phyloP scores from a whole-genome alignment of 768 basidiomycete genomes.

The Tricholoma matsutake region DNA sequence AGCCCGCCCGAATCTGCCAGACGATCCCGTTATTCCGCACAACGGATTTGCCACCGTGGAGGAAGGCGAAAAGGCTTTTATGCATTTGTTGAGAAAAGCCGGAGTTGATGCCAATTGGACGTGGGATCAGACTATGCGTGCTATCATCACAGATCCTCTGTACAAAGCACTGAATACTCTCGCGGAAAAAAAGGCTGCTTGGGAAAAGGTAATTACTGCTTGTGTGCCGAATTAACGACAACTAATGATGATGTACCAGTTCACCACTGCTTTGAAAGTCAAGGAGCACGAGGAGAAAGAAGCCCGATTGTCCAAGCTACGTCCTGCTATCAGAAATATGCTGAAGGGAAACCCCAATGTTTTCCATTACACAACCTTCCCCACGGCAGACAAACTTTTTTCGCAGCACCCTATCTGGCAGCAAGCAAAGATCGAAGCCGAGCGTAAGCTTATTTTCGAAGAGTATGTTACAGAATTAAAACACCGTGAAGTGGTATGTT shows the following conservation, averaged over 20 bases:
- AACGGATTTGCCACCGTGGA: conserved; percentile 84
- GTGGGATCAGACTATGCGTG: conserved; percentile 98
- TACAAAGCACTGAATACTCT: conserved; percentile 93
- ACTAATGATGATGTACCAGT: conserved; percentile 42
- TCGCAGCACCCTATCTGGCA: conserved; percentile 89
- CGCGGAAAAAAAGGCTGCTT: conserved; percentile 91
- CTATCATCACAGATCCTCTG: conserved; percentile 95
- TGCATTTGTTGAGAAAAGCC: conserved; percentile 82
- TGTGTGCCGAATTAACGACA: background rate
- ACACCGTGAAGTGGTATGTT: conserved; percentile 81
- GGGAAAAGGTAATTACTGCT: conserved; percentile 72
- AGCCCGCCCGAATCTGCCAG: conserved; percentile 74
- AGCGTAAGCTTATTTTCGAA: conserved; percentile 85
- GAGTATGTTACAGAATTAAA: conserved; percentile 88
- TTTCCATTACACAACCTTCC: conserved; percentile 88
- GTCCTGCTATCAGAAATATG: conserved; percentile 85
- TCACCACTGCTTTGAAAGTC: conserved; percentile 67
- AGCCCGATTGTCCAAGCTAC: conserved; percentile 75
- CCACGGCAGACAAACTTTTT: conserved; percentile 85
- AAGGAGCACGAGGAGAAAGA: conserved; percentile 89
- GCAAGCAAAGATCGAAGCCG: conserved; percentile 79
- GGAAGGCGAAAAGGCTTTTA: conserved; percentile 94
- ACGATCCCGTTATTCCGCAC: conserved; percentile 85
- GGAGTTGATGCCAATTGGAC: conserved; percentile 92
- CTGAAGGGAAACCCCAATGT: conserved; percentile 85